Evolutionary conservation across 2,329 filamentous ascomycete species (phyloP), one percentile per base, ranked within the genome.

Genomic region (Aspergillus carbonarius): DNA sequence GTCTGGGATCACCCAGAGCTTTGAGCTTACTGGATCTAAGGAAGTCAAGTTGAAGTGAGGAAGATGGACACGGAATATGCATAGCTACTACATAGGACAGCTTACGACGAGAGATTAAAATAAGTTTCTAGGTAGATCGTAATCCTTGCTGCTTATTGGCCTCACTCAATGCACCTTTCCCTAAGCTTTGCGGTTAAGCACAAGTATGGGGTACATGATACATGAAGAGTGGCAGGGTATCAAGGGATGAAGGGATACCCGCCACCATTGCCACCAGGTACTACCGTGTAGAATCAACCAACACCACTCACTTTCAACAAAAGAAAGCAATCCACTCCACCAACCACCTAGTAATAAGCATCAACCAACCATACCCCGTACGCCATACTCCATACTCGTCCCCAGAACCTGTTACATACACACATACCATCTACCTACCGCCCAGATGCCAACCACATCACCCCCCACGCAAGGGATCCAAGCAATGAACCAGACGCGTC

Each of bases 1-100:
- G 32, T 68, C 63, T 32, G 30, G 10, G 1, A 68, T 72, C 50
- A 47, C 63, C 37, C 68, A 66, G 6, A 57, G 63, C n/a, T 25
- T 64, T 55, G 52, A 57, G 15, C 63, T 66, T 15, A 61, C 50
- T 5, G 46, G 39, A 9, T 50, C 59, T 44, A 60, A 51, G 4
- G 55, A 61, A 39, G 37, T 66, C n/a, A 56, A 62, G 39, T 27
- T 66, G 51, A 42, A 58, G 50, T 64, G 58, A 30, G 10, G n/a
- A n/a, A n/a, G 27, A 3, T 3, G 10, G n/a, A n/a, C n/a, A n/a
- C n/a, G n/a, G 5, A 18, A 15, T 15, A 15, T 25, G 23, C 18
- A 13, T 32, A 32, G 30, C 8, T 23, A 23, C 5, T 23, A 32
- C 5, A 5, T 27, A 27, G 25, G 25, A 32, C 1, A 32, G 30